phyloP scores from a whole-genome alignment of 345 rosid genomes.

The Cochlearia excelsa region DNA sequence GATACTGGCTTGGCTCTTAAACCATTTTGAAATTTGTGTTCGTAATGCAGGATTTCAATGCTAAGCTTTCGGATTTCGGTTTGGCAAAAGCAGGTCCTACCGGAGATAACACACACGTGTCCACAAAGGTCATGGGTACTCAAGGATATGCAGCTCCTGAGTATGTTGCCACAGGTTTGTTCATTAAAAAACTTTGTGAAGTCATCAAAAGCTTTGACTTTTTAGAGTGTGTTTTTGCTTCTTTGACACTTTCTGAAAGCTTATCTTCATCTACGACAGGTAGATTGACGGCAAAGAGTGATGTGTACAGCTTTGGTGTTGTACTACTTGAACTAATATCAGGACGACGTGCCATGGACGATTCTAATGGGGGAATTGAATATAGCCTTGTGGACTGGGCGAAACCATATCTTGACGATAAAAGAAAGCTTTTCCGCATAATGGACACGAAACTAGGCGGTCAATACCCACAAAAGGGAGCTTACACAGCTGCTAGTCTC shows the following conservation, averaged over 20 bases:
- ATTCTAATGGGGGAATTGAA: slow-evolving; percentile 47
- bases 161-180: slow-evolving; percentile 89
- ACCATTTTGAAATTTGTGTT: neutral
- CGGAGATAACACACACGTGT: slow-evolving; percentile 91
- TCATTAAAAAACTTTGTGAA: neutral
- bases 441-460: slow-evolving; percentile 78
- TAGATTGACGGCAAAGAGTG: slow-evolving; percentile 56
- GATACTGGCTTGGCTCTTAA: neutral
- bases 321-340: slow-evolving; percentile 60
- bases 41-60: slow-evolving; percentile 67
- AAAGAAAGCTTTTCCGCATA: slow-evolving; percentile 57
- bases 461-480: slow-evolving; percentile 60
- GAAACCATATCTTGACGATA: slow-evolving; percentile 56
- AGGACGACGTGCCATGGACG: slow-evolving; percentile 57
- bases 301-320: slow-evolving; percentile 75
- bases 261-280: slow-evolving; percentile 43
- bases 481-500: slow-evolving; percentile 49
- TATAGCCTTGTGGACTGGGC: slow-evolving; percentile 82
- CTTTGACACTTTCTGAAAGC: slow-evolving; percentile 7
- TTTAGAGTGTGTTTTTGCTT: slow-evolving; percentile 5
- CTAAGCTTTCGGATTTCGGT: slow-evolving; percentile 95
- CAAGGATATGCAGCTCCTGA: slow-evolving; percentile 98
- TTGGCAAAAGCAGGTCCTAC: slow-evolving; percentile 99
- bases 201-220: slow-evolving; percentile 15
- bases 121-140: slow-evolving; percentile 94